Base-by-base conservation (phyloP, 108 stramenopile species). In the Cylindrotheca closterium region DNA sequence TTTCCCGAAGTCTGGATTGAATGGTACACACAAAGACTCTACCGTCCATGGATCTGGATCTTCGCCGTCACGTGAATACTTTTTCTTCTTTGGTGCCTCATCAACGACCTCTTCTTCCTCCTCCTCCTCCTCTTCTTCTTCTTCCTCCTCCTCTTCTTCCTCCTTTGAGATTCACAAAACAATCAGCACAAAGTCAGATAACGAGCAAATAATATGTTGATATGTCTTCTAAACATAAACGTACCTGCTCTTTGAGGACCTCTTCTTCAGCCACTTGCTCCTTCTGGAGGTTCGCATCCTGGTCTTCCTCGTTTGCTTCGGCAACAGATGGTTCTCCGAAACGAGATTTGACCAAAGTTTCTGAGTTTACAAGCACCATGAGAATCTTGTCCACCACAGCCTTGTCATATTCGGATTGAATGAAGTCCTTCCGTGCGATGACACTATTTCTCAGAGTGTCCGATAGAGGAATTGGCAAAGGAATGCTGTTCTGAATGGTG, bases 241-340 rank as follows among this genome's bases (percentile, higher is more conserved):
- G 19, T 58, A 74, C 98, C 77, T 96, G 94, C 67, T 99, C 99
- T 63, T 98, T 96, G 24, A 96, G 78, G 3, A 96, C 95, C 70
- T 98, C 98, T 78, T 98, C 95, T 68, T 96, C 97, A n/a, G 93
- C 85, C 8, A 94, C 93, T 78, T 97, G 96, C 68, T 98, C 98
- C 22, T 91, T 86, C 37, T 95, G 91, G 53, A 97, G 74, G 49
- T 96, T 96, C 10, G 71, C 79, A 57, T 89, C 92, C 52, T 94
- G 84, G 22, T 86, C 88, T 63, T 90, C 96, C 47, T 92, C 89
- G 27, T 84, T 89, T 10, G 78, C 81, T 58, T 93, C 95, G 19
- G 76, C 84, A 30, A 78, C 23, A 48, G 79, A 75, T 4, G 76
- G 60, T 30, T 71, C 55, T 29, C 77, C 88, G 51, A 81, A 79